Evolutionary conservation across 192 early-diverging fungal species (phyloP), one percentile per base, ranked within the genome.

Genomic region (Umbelopsis sp.): DNA sequence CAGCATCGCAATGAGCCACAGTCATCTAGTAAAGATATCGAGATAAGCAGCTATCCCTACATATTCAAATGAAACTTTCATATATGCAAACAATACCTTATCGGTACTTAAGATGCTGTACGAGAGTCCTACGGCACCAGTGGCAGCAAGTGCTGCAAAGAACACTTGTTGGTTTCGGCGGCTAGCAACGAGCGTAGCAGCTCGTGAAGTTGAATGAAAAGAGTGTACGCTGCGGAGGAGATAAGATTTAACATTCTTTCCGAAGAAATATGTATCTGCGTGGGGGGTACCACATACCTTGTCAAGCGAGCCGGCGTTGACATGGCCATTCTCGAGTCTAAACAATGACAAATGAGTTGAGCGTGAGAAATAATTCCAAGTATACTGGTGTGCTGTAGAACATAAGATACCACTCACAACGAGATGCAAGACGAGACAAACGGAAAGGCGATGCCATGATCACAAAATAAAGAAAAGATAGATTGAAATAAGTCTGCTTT

Each of bases 1-100:
- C 67, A 46, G 67, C 73, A 33, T 69, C 67, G 27, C 73, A 74
- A 33, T 74, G 55, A 18, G 30, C 55, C 12, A 30, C 5, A 2
- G 55, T 35, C 30, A 61, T 37, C 55, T 61, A 49, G 10, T 6
- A 41, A 41, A 4, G 37, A 41, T 41, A 41, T 41, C 37, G 6
- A 6, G 37, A 41, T 41, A 10, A 41, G 37, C 10, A 10, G 37
- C 10, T 41, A 10, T 41, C 37, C 5, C 37, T 6, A 41, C 27
- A 41, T 41, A 6, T 41, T 6, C 37, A 41, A 41, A 4, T 41
- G 10, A 41, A 10, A 9, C 37, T 41, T 2, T 10, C 37, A 9
- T 41, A 6, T 41, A 41, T 4, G 37, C 18, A 13, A 18, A 30
- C 23, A 1, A 25, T 23, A 61, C 53, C 53, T 58, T 37, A n/a